Base-by-base conservation (phyloP, 129 eudicot species). In the Sambucus nigra region DNA sequence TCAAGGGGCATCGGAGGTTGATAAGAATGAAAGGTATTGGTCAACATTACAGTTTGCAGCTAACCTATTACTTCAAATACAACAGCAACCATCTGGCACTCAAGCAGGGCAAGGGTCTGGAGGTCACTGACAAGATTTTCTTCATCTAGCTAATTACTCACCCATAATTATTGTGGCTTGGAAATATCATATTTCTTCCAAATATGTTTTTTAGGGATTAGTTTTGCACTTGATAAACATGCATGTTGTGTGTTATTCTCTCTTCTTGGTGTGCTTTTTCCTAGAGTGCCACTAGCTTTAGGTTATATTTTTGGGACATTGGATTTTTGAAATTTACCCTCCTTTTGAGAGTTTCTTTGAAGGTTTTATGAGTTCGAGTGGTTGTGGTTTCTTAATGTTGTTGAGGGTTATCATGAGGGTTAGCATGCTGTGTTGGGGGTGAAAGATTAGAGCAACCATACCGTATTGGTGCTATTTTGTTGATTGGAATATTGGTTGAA, bases 11-110 rank as follows among this genome's bases (percentile, higher is more conserved):
- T 46, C 74, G 16, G 86, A 73, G 49, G 58, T 64, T 56, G 98
- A 91, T 76, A 89, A 89, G 61, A 85, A 85, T 44, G 93, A 86
- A 57, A 74, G 95, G 4, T 91, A 91, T 63, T 82, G 69, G 48
- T 65, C 95, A 61, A 91, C 98, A 8, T 53, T 91, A 38, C 72
- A 85, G 22, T 85, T 91, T 79, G 98, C 98, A 49, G 89, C 95
- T 19, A 74, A 79, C 60, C 98, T 91, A 50, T 81, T 91, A 20
- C 72, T 73, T 10, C 76, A 83, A 61, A 69, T 91, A 71, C 86
- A 91, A 55, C 88, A 86, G 59, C 69, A 81, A 58, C 84, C 63
- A 55, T 69, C 93, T 22, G 77, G 80, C 24, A 40, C 77, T 65
- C 84, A 83, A 65, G 44, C 72, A 60, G 83, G 79, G 28, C 86